Percentiles rank a stretch among this genome's conserved stretches.
These are phyloP conservation scores for Claviceps monticola DNA, from an alignment of 2,329 filamentous ascomycete genomes.

Conservation along the genomic window DNA sequence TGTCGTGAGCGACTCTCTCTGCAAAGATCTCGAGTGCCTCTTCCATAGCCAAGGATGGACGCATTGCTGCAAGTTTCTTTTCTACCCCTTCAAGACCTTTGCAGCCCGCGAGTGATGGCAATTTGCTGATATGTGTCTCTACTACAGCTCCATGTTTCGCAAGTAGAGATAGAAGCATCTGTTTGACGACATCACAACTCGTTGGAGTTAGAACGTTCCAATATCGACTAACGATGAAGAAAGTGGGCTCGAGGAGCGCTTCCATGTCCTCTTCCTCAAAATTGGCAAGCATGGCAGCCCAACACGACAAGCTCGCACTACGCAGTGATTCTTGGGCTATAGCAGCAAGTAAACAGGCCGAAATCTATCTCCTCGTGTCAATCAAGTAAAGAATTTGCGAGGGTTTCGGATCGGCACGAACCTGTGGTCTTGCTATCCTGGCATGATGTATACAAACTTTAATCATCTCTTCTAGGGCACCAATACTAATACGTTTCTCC, in stretches of 20 bases:
- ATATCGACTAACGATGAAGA: conserved; percentile 72
- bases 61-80: conserved; percentile 47
- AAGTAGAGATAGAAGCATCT: conserved; percentile 52
- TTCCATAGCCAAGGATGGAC: conserved; percentile 24
- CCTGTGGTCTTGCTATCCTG: conserved; percentile 72
- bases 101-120: conserved; percentile 67
- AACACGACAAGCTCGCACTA: conserved; percentile 67
- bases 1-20: conserved; percentile 66
- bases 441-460: conserved; percentile 59
- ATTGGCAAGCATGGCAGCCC: conserved; percentile 63
- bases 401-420: conserved; percentile 23
- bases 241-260: conserved; percentile 71
- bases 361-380: conserved; percentile 43
- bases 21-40: conserved; percentile 34
- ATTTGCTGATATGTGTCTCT: conserved; percentile 51
- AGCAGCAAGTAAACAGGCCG: conserved; percentile 80
- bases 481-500: conserved; percentile 66
- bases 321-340: conserved; percentile 63
- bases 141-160: conserved; percentile 48
- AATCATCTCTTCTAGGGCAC: conserved; percentile 80
- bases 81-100: conserved; percentile 56
- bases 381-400: background rate
- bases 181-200: conserved; percentile 44
- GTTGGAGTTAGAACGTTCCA: conserved; percentile 55
- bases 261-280: conserved; percentile 70